Percentiles rank a stretch among this genome's conserved stretches.
These are phyloP conservation scores for Daldinia loculata DNA, from an alignment of 495 filamentous ascomycete species.

Conservation along the genomic window DNA sequence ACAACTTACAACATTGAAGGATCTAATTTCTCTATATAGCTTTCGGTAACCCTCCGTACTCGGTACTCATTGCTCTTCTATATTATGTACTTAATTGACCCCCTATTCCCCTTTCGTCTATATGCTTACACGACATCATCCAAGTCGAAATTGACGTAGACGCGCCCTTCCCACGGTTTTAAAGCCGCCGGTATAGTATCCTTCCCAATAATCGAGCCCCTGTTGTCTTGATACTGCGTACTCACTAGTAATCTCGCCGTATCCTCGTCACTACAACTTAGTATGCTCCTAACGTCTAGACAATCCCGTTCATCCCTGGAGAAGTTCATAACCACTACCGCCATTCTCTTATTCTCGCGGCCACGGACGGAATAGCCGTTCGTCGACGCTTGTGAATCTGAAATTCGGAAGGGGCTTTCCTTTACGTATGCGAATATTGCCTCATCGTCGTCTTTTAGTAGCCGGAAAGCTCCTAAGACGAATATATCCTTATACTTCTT, in stretches of 20 bases:
- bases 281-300: constrained; percentile 34
- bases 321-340: constrained; percentile 49
- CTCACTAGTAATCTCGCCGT: constrained; percentile 17
- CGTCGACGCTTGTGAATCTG: constrained; percentile 1
- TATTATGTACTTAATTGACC: too few species aligned
- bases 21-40: too few species aligned
- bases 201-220: background rate
- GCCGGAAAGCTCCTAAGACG: constrained; percentile 56
- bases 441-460: constrained; percentile 50
- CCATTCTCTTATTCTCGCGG: constrained; percentile 18
- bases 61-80: too few species aligned
- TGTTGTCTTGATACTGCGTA: background rate
- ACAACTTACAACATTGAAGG: too few species aligned
- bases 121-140: background rate
- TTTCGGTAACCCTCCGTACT: too few species aligned
- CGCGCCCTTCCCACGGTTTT: constrained; percentile 35
- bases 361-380: background rate
- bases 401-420: constrained; percentile 19
- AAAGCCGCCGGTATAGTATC: background rate
- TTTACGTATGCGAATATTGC: constrained; percentile 58
- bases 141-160: constrained; percentile 35
- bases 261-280: constrained; percentile 20
- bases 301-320: constrained; percentile 15
- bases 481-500: constrained; percentile 55
- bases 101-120: background rate